phyloP scores from a whole-genome alignment of 441 rosid species.

The Eutrema salsugineum region DNA sequence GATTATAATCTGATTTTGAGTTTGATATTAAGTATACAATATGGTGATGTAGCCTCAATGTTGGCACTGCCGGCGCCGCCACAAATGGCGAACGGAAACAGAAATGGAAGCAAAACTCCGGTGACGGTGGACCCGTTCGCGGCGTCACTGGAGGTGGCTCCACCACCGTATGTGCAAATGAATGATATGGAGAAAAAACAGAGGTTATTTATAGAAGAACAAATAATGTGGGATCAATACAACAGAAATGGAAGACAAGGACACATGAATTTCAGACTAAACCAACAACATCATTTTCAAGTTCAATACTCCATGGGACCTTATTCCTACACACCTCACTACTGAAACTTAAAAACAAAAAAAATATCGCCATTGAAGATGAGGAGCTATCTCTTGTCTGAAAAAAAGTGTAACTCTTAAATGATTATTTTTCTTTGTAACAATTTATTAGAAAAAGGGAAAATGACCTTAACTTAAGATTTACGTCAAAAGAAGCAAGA shows the following conservation, averaged over 20 bases:
- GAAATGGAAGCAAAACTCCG: not conserved
- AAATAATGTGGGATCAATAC: conserved; percentile 43
- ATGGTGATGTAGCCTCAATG: conserved; percentile 16
- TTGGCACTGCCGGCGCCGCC: conserved; percentile 38
- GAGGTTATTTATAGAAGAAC: conserved; percentile 37
- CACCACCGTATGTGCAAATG: conserved; percentile 43
- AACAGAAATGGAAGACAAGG: conserved; percentile 31
- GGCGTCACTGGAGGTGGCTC: conserved; percentile 34
- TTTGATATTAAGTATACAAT: not conserved
- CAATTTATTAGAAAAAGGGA: not conserved
- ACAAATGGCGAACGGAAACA: not conserved
- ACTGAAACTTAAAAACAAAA: not conserved
- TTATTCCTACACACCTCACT: conserved; percentile 11
- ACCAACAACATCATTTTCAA: conserved; percentile 7
- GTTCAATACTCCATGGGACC: conserved; percentile 11
- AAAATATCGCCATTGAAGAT: not conserved
- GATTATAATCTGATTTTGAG: not conserved
- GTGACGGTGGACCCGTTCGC: conserved; percentile 35
- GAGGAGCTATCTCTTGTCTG: not conserved
- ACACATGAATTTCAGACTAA: not conserved
- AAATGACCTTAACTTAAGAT: no score
- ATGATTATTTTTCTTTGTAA: not conserved
- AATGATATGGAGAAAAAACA: conserved; percentile 47
- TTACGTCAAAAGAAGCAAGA: no score
- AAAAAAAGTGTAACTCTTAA: not conserved